phyloP scores from a whole-genome alignment of 2,329 filamentous ascomycete genomes.

The Arachnomyces sp. region DNA sequence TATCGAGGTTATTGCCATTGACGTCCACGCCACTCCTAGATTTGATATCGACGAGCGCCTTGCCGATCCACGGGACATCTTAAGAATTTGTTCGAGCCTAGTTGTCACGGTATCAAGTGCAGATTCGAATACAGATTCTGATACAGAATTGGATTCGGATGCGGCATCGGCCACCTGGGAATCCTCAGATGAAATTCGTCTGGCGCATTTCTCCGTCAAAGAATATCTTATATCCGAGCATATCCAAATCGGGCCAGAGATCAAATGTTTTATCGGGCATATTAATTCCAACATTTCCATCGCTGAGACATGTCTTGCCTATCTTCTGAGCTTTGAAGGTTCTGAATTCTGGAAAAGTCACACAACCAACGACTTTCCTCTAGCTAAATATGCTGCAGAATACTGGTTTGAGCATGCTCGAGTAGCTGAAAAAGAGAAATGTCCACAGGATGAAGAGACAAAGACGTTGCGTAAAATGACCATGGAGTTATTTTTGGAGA shows the following conservation, averaged over 20 bases:
- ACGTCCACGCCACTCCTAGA: slow-evolving; percentile 10
- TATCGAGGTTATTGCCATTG: slow-evolving; percentile 22
- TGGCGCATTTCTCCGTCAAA: slow-evolving; percentile 19
- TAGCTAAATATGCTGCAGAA: background rate
- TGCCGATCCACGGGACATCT: slow-evolving; percentile 14
- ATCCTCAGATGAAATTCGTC: slow-evolving; percentile 20
- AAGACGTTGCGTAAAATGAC: background rate
- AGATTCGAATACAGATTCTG: no score
- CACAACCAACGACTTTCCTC: background rate
- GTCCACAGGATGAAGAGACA: no score
- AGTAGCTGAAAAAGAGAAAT: background rate
- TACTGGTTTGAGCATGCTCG: slow-evolving; percentile 1
- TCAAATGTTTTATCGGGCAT: background rate
- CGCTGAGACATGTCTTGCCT: slow-evolving; percentile 17
- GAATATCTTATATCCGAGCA: slow-evolving; percentile 7
- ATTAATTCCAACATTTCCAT: slow-evolving; percentile 10
- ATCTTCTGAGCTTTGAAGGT: slow-evolving; percentile 14
- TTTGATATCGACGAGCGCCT: slow-evolving; percentile 22
- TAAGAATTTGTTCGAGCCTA: slow-evolving; percentile 14
- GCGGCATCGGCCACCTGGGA: slow-evolving; percentile 8
- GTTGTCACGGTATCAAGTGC: slow-evolving; percentile 7
- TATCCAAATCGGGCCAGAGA: background rate
- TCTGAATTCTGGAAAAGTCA: background rate
- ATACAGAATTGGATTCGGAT: slow-evolving; percentile 2
- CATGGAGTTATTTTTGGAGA: background rate